A percentile compares a stretch with the other conserved stretches of the same genome.
These are phyloP conservation scores for Pythium coloratum DNA, from an alignment of 352 stramenopile species.

Conservation along the genomic window DNA sequence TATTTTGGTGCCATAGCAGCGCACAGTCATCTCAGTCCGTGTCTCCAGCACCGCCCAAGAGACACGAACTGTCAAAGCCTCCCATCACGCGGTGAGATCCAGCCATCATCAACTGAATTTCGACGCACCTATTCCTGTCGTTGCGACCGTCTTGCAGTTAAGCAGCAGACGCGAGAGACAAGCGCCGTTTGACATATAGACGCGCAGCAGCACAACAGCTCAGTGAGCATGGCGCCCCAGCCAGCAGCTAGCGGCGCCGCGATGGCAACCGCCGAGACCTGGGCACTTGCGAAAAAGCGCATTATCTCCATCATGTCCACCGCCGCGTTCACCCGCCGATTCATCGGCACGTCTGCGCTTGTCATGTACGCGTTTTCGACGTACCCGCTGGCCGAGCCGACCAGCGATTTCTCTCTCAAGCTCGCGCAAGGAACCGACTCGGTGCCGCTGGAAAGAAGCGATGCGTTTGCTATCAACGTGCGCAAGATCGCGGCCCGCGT, in stretches of 20 bases:
- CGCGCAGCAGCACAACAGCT: neutral
- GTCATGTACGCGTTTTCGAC: slow-evolving; percentile 42
- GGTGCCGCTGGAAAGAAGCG: slow-evolving; percentile 48
- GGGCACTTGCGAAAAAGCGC: slow-evolving; percentile 31
- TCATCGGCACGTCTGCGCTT: slow-evolving; percentile 37
- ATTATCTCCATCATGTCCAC: slow-evolving; percentile 37
- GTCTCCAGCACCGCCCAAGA: slow-evolving; percentile 34
- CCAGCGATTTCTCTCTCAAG: slow-evolving; percentile 54
- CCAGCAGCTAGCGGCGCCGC: neutral
- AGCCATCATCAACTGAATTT: slow-evolving; percentile 1
- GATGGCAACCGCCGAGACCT: slow-evolving; percentile 7
- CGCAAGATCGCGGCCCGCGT: slow-evolving; percentile 56
- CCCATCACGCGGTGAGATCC: slow-evolving; percentile 8
- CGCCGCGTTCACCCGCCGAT: slow-evolving; percentile 34
- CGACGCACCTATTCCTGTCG: neutral
- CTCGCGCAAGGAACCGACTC: slow-evolving; percentile 58
- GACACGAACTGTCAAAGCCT: slow-evolving; percentile 23
- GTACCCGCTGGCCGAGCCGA: slow-evolving; percentile 63
- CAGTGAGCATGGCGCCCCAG: slow-evolving; percentile 3
- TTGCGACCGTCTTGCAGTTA: slow-evolving; percentile 1
- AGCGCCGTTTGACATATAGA: slow-evolving; percentile 19
- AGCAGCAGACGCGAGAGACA: slow-evolving; percentile 24
- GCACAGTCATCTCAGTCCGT: slow-evolving; percentile 20
- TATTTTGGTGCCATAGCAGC: slow-evolving; percentile 25
- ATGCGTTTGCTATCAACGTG: slow-evolving; percentile 68